Evolutionary conservation across 441 rosid species (phyloP).

Genomic region (Populus tomentosa): DNA sequence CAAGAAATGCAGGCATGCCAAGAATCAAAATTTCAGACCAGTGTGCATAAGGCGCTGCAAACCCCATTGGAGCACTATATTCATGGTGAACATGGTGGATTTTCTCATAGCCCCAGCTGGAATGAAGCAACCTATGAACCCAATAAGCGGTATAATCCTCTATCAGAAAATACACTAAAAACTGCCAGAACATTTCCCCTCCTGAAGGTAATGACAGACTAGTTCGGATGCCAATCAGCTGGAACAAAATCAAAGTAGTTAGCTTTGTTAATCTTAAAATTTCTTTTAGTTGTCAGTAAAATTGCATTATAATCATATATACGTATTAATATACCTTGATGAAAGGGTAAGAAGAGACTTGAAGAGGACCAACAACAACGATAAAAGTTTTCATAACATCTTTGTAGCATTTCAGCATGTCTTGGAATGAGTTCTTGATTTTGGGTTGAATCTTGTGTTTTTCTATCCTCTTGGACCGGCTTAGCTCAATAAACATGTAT

Average conservation of each 20-base stretch:
- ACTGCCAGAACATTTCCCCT: constrained; percentile 48
- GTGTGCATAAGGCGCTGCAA: constrained; percentile 75
- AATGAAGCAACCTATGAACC: constrained; percentile 66
- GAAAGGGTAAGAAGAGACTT: constrained; percentile 26
- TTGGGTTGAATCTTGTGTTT: constrained; percentile 37
- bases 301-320: background rate
- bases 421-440: constrained; percentile 17
- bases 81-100: constrained; percentile 74
- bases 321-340: background rate
- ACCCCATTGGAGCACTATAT: constrained; percentile 61
- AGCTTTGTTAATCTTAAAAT: background rate
- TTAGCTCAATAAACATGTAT: constrained; percentile 19
- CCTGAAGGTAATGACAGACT: constrained; percentile 58
- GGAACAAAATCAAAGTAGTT: background rate
- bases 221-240: constrained; percentile 19
- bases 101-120: constrained; percentile 76
- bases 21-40: constrained; percentile 73
- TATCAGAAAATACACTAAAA: constrained; percentile 52
- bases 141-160: constrained; percentile 77
- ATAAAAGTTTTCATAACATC: constrained; percentile 23
- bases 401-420: constrained; percentile 31
- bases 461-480: constrained; percentile 3
- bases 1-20: constrained; percentile 75
- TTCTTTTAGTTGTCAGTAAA: background rate
- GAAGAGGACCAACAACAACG: constrained; percentile 28